Conservation (phyloP, 1,284 basidiomycete species). For the Schizophyllum amplum region DNA sequence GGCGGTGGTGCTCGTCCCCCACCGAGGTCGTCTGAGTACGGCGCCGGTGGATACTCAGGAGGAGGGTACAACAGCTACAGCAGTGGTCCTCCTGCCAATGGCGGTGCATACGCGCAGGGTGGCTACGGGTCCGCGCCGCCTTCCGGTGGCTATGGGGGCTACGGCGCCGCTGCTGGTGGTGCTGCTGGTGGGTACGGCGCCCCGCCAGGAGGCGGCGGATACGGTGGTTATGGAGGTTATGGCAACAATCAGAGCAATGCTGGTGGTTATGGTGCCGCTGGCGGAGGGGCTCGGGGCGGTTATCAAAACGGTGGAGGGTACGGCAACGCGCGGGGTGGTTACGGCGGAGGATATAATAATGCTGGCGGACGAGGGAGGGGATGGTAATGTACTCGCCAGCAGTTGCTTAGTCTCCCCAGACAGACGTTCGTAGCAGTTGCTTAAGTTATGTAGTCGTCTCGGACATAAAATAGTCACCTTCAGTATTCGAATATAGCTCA, state of each 20-base stretch:
- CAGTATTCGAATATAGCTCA: too few relatives aligned
- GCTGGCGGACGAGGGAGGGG: neutral
- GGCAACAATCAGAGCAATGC: slow-evolving; percentile 10
- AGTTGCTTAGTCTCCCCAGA: too few relatives aligned
- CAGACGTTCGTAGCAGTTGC: too few relatives aligned
- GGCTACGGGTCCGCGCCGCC: slow-evolving; percentile 13
- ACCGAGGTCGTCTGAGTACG: slow-evolving; percentile 9
- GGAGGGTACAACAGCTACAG: slow-evolving; percentile 14
- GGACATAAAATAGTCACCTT: too few relatives aligned
- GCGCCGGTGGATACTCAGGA: slow-evolving; percentile 11
- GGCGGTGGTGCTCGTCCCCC: slow-evolving; percentile 6
- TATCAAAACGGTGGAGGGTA: slow-evolving; percentile 25
- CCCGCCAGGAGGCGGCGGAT: slow-evolving; percentile 13
- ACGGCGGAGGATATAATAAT: neutral
- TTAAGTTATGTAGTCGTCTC: too few relatives aligned
- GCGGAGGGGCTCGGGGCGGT: slow-evolving; percentile 13
- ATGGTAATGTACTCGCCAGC: too few relatives aligned
- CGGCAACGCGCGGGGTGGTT: neutral
- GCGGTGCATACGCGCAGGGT: slow-evolving; percentile 4
- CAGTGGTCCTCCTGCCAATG: slow-evolving; percentile 14
- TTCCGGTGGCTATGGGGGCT: slow-evolving; percentile 12
- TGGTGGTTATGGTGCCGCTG: slow-evolving; percentile 14
- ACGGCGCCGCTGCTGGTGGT: slow-evolving; percentile 12
- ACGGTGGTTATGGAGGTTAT: slow-evolving; percentile 13
- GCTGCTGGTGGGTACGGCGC: slow-evolving; percentile 10